Evolutionary conservation across 176 grass and related monocot species (phyloP).

Genomic region (Oryza brachyantha): DNA sequence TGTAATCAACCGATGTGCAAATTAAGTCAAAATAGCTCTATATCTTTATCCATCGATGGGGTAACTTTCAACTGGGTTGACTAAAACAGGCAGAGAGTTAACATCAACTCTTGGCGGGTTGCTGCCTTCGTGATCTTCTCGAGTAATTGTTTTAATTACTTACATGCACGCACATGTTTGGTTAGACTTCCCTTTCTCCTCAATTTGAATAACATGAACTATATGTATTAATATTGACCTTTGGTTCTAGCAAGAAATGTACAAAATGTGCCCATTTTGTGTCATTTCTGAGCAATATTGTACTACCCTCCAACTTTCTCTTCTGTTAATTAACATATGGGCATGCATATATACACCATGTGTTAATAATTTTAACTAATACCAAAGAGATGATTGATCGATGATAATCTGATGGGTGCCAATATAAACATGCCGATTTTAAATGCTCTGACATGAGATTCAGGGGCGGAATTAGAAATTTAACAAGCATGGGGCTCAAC

Average conservation of each 20-base stretch:
- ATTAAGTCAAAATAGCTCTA: no score
- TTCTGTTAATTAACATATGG: neutral
- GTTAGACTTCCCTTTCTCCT: slow-evolving; percentile 38
- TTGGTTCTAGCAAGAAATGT: neutral
- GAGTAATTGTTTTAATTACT: slow-evolving; percentile 2
- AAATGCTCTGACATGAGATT: no score
- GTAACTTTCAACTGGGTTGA: neutral
- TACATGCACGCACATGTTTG: slow-evolving; percentile 5
- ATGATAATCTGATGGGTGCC: neutral
- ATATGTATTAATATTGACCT: neutral
- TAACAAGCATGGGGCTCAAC: no score
- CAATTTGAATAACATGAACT: slow-evolving; percentile 18
- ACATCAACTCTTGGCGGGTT: neutral
- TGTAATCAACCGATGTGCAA: no score
- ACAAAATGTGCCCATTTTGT: neutral
- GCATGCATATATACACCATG: neutral
- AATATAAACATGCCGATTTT: no score
- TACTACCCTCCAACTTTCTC: neutral
- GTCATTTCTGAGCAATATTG: neutral
- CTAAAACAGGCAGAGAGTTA: neutral
- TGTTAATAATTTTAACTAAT: neutral
- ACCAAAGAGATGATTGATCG: neutral
- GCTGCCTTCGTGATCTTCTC: slow-evolving; percentile 18
- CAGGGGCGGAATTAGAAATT: no score
- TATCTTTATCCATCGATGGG: neutral